Evolutionary conservation across 2,329 filamentous ascomycete species (phyloP).

Genomic region (Hypomyces rosellus): DNA sequence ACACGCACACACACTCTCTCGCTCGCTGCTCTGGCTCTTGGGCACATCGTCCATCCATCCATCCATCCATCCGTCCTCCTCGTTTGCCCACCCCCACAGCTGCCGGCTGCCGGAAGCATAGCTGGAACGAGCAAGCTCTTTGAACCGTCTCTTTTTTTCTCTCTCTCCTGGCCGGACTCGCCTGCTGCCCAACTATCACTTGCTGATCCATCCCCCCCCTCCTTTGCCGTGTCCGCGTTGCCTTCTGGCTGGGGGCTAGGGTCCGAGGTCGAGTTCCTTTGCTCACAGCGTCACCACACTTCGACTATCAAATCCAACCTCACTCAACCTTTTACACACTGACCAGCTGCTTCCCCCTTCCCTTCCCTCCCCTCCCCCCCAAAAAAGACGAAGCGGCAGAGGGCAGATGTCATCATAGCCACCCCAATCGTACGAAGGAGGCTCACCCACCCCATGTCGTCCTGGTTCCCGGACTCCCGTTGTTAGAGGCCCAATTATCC

Average conservation of each 20-base stretch:
- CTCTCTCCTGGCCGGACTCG: neutral
- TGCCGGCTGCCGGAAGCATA: slow-evolving; percentile 10
- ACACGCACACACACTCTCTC: neutral
- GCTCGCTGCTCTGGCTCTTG: neutral
- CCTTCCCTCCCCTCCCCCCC: slow-evolving; percentile 2
- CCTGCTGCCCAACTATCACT: slow-evolving; percentile 17
- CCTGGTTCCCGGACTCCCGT: slow-evolving; percentile 10
- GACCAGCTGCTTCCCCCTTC: neutral
- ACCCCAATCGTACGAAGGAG: slow-evolving; percentile 7
- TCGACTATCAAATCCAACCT: slow-evolving; percentile 6
- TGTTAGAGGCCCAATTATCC: slow-evolving; percentile 7
- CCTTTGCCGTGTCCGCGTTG: slow-evolving; percentile 10
- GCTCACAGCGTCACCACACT: neutral
- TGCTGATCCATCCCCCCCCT: slow-evolving; percentile 4
- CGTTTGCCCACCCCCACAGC: slow-evolving; percentile 7
- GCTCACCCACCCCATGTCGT: slow-evolving; percentile 13
- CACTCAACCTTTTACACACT: neutral
- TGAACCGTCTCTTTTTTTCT: neutral
- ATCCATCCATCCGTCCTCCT: neutral
- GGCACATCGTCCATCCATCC: neutral
- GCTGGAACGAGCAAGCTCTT: slow-evolving; percentile 5
- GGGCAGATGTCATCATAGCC: slow-evolving; percentile 13
- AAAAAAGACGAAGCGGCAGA: neutral
- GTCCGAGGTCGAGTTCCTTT: slow-evolving; percentile 2
- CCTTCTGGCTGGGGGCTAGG: slow-evolving; percentile 6